Base-by-base conservation (phyloP, 1,139 yeast species). In the Kodamaea anthophila region DNA sequence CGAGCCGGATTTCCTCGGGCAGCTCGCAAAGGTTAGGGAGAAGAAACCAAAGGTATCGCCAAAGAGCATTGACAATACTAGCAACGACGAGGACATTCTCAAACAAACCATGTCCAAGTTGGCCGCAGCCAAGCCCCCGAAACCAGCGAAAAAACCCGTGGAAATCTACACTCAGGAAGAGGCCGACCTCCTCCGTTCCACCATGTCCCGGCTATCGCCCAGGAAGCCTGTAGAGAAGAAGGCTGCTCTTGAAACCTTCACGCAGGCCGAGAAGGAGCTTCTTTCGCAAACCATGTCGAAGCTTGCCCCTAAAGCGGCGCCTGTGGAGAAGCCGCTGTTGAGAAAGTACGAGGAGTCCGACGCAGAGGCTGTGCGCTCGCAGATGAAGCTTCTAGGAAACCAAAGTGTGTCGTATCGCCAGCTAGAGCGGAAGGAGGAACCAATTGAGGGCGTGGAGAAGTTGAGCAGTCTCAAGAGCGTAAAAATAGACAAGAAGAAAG, bases 331-430 rank as follows among this genome's bases (percentile, higher is more conserved):
- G 10, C 45, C 46, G 3, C 32, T 44, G 3, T 35, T 40, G 23
- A 34, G 39, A n/a, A 40, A 42, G 26, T 56, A 53, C 30, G 50
- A 52, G 29, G 42, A 44, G 19, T 34, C 34, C 14, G 63, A 56
- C 27, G 31, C 55, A 2, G 47, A 47, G 27, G 36, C 46, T 4
- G 41, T 59, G 33, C 39, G 48, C 23, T 34, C 45, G 1, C 60
- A 55, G 27, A 39, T 56, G 42, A 43, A 42, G 23, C 50, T 30
- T 26, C 35, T 48, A 21, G 49, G 46, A 4, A 30, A 40, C 10
- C 35, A 34, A 18, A 24, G 26, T 5, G 18, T 30, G 10, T 33
- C 24, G 22, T 30, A 27, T 13, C 33, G 34, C 18, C 37, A 35
- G 13, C 26, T 40, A 20, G 40, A 34, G 16, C 35, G 30, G 29